phyloP scores from a whole-genome alignment of 1,284 basidiomycete genomes.

The Tremellales sp. region DNA sequence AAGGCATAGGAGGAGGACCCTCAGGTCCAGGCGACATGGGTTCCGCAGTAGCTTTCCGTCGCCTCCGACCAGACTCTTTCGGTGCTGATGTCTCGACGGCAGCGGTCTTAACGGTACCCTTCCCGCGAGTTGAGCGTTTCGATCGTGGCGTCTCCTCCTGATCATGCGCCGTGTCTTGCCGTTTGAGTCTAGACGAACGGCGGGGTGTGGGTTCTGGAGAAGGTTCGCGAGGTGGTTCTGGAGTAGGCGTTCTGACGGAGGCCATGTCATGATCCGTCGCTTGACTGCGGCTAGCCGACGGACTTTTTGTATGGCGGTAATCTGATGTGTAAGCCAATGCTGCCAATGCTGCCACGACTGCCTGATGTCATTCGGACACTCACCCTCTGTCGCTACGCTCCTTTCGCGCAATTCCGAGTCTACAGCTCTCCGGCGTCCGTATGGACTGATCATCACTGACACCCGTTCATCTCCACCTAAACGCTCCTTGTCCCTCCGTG shows the following conservation, averaged over 20 bases:
- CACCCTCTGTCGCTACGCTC: slow-evolving; percentile 15
- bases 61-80: slow-evolving; percentile 11
- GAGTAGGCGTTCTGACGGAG: slow-evolving; percentile 9
- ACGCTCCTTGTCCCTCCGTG: slow-evolving; percentile 27
- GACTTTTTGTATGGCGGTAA: slow-evolving; percentile 2
- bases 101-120: slow-evolving; percentile 11
- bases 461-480: slow-evolving; percentile 23
- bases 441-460: slow-evolving; percentile 46
- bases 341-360: background rate
- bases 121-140: slow-evolving; percentile 10
- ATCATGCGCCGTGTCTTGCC: slow-evolving; percentile 12
- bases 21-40: slow-evolving; percentile 23
- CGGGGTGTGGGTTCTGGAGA: slow-evolving; percentile 28
- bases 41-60: slow-evolving; percentile 22
- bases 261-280: slow-evolving; percentile 14
- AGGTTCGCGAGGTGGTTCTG: slow-evolving; percentile 7
- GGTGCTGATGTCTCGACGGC: slow-evolving; percentile 11
- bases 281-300: slow-evolving; percentile 3
- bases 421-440: slow-evolving; percentile 37
- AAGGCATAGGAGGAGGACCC: slow-evolving; percentile 4
- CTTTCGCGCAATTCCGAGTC: slow-evolving; percentile 28
- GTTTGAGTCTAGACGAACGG: slow-evolving; percentile 31
- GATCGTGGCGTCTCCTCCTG: slow-evolving; percentile 28
- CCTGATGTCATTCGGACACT: slow-evolving; percentile 1
- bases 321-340: slow-evolving; percentile 5